Base-by-base conservation (phyloP, 108 stramenopile species). In the Cyclotella baltica region DNA sequence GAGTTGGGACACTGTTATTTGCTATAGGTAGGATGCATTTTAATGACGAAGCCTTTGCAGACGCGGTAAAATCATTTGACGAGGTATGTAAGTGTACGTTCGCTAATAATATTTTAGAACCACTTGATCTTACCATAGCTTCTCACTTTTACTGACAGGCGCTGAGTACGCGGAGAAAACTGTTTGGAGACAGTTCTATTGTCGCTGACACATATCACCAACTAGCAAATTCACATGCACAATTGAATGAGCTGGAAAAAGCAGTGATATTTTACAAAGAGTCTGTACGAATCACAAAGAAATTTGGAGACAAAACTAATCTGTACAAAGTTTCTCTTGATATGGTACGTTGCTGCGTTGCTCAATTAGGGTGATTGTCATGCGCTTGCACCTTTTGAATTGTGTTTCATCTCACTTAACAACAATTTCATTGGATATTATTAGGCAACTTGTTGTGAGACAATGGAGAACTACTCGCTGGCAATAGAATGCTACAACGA, bases 201-300 rank as follows among this genome's bases (percentile, higher is more conserved):
- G 73, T 81, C 53, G 80, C 80, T 5, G 73, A 70, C 37, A 81
- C 80, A 5, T 81, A 81, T 51, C 80, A 81, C 63, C 19, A 70
- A 50, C 80, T 81, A 3, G 80, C 72, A 56, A 69, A 74, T 29
- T 30, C 64, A 19, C 65, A 81, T 67, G 38, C 22, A 68, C n/a
- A 65, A 66, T 50, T 73, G 28, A 51, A 70, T 22, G 62, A 75
- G 30, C 38, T 50, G 19, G 73, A 81, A 35, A 81, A 81, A 52
- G 80, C 80, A n/a, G 57, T 81, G 29, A 81, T 81, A 75, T 75
- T 75, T 63, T 81, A 56, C 53, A 67, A 68, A 70, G 80, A 81
- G 63, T 70, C 80, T 25, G 69, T 71, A 22, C 80, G 73, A 23
- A 75, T 81, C 34, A 50, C 51, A 31, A 81, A 81, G 48, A 65